Base-by-base conservation (phyloP, 2,329 filamentous ascomycete genomes). In the Verticillium albo-atrum region DNA sequence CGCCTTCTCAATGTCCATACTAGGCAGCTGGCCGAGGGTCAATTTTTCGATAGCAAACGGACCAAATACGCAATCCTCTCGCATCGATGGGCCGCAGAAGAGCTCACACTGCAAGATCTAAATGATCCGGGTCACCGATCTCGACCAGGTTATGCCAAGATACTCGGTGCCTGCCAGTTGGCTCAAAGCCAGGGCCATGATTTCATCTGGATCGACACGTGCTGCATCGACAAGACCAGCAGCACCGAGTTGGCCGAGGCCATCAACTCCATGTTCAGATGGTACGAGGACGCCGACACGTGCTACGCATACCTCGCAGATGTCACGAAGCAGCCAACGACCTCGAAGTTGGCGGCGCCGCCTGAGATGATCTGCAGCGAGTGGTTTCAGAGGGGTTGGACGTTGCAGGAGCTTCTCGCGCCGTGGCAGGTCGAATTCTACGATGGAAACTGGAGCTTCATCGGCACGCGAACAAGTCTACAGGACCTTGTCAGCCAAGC, bases 341-440 rank as follows among this genome's bases (percentile, higher is more conserved):
- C 9, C 10, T 4, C 3, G 3, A 5, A 7, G 7, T 30, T 10
- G 25, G 6, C 51, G 17, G 14, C 51, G 26, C 14, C 51, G 14
- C 17, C 26, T 25, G 26, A 12, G 2, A 20, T 37, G 20, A 23
- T 25, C 23, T 7, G 17, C 7, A 55, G 54, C 54, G 30, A 55
- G n/a, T 55, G 54, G 54, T 55, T 55, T 20, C 37, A 23, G 32
- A n/a, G 55, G 4, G 55, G 55, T 9, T 56, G 55, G 55, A 56
- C 55, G 6, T 26, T 56, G 47, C 60, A 50, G 61, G 54, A 57
- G 57, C 65, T 68, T 5, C 47, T 68, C 12, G 67, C 65, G 6
- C 64, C 67, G 1, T 35, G 15, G 4, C n/a, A 62, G 1, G 37
- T 71, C 10, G 57, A 60, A 23, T 70, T 69, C 58, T 68, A 62